Conservation (phyloP, 208 protist genomes). For the Spironucleus salmonicida region DNA sequence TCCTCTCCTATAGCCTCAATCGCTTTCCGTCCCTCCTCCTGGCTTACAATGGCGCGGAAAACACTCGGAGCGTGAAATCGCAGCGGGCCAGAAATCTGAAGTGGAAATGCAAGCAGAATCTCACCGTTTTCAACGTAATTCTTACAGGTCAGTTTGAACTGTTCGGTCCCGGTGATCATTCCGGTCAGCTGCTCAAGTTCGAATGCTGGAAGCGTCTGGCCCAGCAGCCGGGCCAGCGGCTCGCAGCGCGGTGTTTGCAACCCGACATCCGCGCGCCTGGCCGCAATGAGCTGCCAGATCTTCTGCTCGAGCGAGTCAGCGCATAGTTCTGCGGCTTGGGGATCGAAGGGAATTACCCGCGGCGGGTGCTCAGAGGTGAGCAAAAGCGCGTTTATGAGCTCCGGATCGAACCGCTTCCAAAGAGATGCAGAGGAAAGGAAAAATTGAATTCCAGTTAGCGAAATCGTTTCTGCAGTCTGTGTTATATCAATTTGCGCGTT, state of each 20-base stretch:
- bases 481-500: neutral
- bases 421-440: neutral
- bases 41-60: neutral
- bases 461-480: neutral
- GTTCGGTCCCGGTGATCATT: neutral
- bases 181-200: neutral
- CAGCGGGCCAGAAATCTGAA: neutral
- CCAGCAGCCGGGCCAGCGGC: neutral
- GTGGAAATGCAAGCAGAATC: neutral
- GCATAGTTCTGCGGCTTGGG: neutral
- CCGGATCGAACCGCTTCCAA: neutral
- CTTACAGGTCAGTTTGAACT: neutral
- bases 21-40: neutral
- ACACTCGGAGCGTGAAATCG: neutral
- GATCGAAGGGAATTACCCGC: neutral
- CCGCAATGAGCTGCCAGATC: neutral
- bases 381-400: neutral
- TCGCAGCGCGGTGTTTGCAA: neutral
- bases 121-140: neutral
- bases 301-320: neutral
- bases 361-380: neutral
- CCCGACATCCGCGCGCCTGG: neutral
- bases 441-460: neutral
- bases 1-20: neutral
- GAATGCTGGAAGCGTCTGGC: neutral